These are phyloP conservation scores for Salix dunnii DNA, from an alignment of 345 rosid species.

Conservation along the genomic window DNA sequence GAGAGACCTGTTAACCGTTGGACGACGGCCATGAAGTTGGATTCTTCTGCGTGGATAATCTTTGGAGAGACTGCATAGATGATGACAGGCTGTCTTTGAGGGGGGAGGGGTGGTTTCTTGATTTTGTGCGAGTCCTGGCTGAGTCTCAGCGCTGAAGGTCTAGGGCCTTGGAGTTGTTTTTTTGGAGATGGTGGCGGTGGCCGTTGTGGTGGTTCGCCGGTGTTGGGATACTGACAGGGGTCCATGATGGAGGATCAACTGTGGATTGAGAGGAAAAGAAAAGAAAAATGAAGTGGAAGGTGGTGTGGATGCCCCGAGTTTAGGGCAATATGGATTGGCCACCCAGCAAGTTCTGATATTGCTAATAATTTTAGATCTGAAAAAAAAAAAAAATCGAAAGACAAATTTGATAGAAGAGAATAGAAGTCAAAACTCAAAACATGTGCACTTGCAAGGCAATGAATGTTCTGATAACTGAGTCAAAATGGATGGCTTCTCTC, in stretches of 20 bases:
- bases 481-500: no score
- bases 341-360: neutral
- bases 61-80: slow-evolving; percentile 87
- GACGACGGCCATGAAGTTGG: slow-evolving; percentile 74
- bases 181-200: slow-evolving; percentile 10
- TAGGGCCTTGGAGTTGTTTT: slow-evolving; percentile 57
- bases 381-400: neutral
- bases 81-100: slow-evolving; percentile 30
- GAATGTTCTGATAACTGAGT: no score
- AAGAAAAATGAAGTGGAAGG: neutral
- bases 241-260: slow-evolving; percentile 29
- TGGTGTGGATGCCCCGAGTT: neutral
- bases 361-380: neutral
- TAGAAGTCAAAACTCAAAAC: no score
- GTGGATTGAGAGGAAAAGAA: neutral
- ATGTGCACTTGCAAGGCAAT: no score
- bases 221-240: slow-evolving; percentile 26
- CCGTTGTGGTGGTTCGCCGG: slow-evolving; percentile 22
- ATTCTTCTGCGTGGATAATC: slow-evolving; percentile 58
- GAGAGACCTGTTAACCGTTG: slow-evolving; percentile 84
- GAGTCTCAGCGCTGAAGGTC: slow-evolving; percentile 68
- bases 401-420: no score
- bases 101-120: slow-evolving; percentile 58
- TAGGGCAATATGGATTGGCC: neutral
- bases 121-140: slow-evolving; percentile 61